phyloP scores from a whole-genome alignment of 1,284 basidiomycete genomes.

The Cerrena zonata region DNA sequence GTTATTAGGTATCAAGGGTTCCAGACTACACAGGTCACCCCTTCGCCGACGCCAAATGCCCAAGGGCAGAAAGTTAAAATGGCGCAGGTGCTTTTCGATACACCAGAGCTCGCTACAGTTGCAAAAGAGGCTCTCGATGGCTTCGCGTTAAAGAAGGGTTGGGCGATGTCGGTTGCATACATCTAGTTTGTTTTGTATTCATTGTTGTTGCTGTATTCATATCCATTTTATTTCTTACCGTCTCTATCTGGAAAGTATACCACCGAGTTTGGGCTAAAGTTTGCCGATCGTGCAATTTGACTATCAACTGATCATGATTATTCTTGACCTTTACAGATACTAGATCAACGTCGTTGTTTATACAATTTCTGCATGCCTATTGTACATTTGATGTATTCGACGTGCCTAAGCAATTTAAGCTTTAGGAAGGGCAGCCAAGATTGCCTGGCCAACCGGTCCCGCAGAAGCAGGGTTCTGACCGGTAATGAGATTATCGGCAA shows the following conservation, averaged over 20 bases:
- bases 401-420: neutral
- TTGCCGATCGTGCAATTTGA: too few species aligned
- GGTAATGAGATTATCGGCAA: constrained; percentile 45
- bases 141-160: constrained; percentile 75
- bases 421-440: constrained; percentile 32
- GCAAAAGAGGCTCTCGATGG: constrained; percentile 76
- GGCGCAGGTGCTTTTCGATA: constrained; percentile 73
- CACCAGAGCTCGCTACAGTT: constrained; percentile 60
- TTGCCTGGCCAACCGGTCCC: constrained; percentile 40
- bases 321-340: too few species aligned
- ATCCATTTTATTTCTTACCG: neutral
- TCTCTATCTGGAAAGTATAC: neutral
- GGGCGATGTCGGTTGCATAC: constrained; percentile 73
- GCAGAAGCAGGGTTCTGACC: constrained; percentile 75
- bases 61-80: constrained; percentile 61
- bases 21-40: constrained; percentile 61
- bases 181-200: constrained; percentile 41
- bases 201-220: constrained; percentile 5
- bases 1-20: constrained; percentile 76
- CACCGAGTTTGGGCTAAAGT: neutral
- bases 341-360: too few species aligned
- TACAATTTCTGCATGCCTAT: too few species aligned
- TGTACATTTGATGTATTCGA: neutral
- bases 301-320: too few species aligned
- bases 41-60: constrained; percentile 58